Percentiles rank a stretch among this genome's conserved stretches.
These are phyloP conservation scores for Lachnellula cervina DNA, from an alignment of 2,329 filamentous ascomycete genomes.

Conservation along the genomic window DNA sequence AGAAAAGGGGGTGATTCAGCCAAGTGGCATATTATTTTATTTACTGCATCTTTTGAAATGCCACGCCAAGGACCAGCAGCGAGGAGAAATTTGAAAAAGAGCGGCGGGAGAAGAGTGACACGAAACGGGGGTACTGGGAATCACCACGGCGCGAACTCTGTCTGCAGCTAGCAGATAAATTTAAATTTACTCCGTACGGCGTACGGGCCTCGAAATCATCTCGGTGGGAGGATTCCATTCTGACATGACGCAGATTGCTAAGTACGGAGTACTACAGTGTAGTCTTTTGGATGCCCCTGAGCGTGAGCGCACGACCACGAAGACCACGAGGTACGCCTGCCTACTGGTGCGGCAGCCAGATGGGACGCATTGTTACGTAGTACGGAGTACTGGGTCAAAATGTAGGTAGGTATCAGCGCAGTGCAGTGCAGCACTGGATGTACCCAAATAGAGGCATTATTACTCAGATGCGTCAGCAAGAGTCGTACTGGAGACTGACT, in stretches of 20 bases:
- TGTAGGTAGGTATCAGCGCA: no score
- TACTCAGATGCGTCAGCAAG: conserved; percentile 1
- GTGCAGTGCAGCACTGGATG: neutral
- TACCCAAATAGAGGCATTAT: neutral
- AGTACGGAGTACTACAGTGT: no score
- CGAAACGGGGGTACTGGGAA: conserved; percentile 3
- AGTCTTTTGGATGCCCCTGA: conserved; percentile 2
- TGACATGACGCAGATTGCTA: conserved; percentile 3
- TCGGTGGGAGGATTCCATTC: neutral
- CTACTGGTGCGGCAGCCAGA: neutral
- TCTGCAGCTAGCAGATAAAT: neutral
- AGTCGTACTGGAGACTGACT: neutral
- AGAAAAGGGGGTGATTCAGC: neutral
- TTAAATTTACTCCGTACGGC: no score
- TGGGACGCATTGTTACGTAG: neutral
- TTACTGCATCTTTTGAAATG: neutral
- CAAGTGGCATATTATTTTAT: neutral
- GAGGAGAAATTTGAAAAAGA: neutral
- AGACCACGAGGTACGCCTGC: neutral
- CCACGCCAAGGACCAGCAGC: neutral
- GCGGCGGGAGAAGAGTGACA: neutral
- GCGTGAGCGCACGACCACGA: neutral
- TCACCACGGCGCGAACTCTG: neutral
- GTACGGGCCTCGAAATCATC: neutral
- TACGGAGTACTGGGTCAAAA: neutral